A percentile compares a stretch with the other conserved stretches of the same genome.
Evolutionary conservation across 306 rosid genomes (phyloP).

Genomic region (Acacia melanoxylon): DNA sequence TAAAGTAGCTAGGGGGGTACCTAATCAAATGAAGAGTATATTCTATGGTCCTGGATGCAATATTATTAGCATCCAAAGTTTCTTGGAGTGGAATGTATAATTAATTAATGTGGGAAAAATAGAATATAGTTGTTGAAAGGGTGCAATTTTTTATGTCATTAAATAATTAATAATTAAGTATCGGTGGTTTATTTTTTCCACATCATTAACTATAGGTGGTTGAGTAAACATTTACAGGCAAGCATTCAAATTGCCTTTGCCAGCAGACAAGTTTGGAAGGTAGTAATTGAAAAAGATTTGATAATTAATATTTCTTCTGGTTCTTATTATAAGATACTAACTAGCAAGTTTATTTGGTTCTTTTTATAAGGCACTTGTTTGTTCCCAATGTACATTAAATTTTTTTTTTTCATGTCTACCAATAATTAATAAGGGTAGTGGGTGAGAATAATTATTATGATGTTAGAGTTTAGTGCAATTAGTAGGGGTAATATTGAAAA

Average conservation of each 20-base stretch:
- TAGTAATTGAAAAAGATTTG: background rate
- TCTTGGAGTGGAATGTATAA: background rate
- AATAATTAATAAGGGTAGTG: too few species aligned
- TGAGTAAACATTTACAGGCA: background rate
- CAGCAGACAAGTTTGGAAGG: background rate
- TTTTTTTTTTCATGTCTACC: too few species aligned
- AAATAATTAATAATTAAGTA: background rate
- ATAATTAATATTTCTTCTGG: too few species aligned
- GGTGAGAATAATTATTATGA: too few species aligned
- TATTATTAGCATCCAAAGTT: constrained; percentile 5
- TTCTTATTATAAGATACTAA: too few species aligned
- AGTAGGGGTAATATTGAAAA: too few species aligned
- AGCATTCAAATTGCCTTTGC: background rate
- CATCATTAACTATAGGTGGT: background rate
- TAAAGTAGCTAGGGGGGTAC: too few species aligned
- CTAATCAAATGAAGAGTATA: too few species aligned
- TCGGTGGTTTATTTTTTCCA: background rate
- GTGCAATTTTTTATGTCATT: background rate
- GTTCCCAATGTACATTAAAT: too few species aligned
- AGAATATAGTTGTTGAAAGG: background rate
- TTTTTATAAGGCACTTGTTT: too few species aligned
- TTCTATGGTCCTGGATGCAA: background rate
- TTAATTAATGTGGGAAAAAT: background rate
- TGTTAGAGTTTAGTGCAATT: too few species aligned
- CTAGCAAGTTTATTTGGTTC: too few species aligned